Conservation (phyloP, 1,284 basidiomycete genomes). For the Rhodotorula sp. region DNA sequence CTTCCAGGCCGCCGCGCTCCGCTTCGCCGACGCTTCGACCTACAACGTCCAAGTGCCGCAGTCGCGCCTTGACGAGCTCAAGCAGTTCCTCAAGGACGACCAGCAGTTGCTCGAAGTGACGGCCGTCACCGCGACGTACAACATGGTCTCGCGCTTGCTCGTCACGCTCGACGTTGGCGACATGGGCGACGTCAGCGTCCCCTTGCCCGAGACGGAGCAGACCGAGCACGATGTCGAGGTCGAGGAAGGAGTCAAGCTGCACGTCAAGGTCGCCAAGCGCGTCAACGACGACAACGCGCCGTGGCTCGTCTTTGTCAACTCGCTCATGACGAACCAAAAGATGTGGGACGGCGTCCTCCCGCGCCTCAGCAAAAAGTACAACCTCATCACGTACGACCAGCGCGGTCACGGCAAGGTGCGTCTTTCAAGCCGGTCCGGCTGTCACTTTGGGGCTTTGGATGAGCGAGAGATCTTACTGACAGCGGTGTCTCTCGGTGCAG, state of each 20-base stretch:
- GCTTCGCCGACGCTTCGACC: constrained; percentile 51
- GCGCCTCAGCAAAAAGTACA: constrained; percentile 48
- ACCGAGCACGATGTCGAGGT: constrained; percentile 38
- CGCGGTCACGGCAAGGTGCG: constrained; percentile 50
- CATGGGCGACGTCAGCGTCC: constrained; percentile 46
- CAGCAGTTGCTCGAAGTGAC: constrained; percentile 51
- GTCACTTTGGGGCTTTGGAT: too few species aligned
- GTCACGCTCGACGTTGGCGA: constrained; percentile 52
- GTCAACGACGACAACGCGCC: constrained; percentile 31
- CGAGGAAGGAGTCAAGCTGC: constrained; percentile 40
- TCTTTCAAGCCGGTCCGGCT: background rate
- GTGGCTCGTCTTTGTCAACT: constrained; percentile 53
- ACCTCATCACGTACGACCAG: constrained; percentile 52
- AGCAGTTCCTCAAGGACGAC: constrained; percentile 45
- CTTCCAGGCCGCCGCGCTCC: constrained; percentile 48
- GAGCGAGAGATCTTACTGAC: background rate
- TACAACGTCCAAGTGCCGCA: constrained; percentile 46
- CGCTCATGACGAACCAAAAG: constrained; percentile 51
- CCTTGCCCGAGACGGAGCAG: constrained; percentile 39
- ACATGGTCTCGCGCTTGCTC: constrained; percentile 53
- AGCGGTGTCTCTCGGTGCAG: constrained; percentile 4
- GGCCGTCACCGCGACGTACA: constrained; percentile 51
- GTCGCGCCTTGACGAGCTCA: constrained; percentile 46
- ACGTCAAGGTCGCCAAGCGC: constrained; percentile 38
- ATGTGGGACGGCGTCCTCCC: constrained; percentile 52